phyloP scores from a whole-genome alignment of 1,139 yeast genomes.

The Diutina siamensis region DNA sequence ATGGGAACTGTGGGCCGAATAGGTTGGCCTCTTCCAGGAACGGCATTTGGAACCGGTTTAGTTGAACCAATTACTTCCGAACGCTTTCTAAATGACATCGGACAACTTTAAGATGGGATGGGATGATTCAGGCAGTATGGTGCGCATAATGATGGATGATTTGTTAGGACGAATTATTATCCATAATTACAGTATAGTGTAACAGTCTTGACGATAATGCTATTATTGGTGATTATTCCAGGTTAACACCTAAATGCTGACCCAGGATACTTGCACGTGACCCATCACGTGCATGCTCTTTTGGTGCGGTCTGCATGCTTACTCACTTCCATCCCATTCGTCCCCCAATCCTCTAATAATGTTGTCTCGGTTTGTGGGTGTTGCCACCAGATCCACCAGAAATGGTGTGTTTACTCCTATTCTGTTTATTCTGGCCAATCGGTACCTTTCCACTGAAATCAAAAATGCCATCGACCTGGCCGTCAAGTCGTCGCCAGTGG shows the following conservation, averaged over 20 bases:
- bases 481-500: conserved; percentile 82
- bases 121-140: too few relatives aligned
- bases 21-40: background rate
- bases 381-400: background rate
- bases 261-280: too few relatives aligned
- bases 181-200: too few relatives aligned
- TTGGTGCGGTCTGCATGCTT: background rate
- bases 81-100: conserved; percentile 2
- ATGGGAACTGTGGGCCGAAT: background rate
- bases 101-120: too few relatives aligned
- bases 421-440: background rate
- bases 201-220: too few relatives aligned
- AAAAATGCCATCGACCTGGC: conserved; percentile 77
- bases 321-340: background rate
- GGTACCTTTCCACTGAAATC: conserved; percentile 70
- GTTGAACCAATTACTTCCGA: conserved; percentile 2
- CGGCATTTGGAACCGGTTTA: background rate
- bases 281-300: too few relatives aligned
- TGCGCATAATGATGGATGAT: background rate
- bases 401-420: background rate
- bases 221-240: too few relatives aligned
- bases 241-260: too few relatives aligned
- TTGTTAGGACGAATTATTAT: too few relatives aligned
- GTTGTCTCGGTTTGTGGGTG: background rate
- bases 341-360: background rate